These are phyloP conservation scores for Pachyrhizus erosus DNA, from an alignment of 306 rosid species.

Conservation along the genomic window DNA sequence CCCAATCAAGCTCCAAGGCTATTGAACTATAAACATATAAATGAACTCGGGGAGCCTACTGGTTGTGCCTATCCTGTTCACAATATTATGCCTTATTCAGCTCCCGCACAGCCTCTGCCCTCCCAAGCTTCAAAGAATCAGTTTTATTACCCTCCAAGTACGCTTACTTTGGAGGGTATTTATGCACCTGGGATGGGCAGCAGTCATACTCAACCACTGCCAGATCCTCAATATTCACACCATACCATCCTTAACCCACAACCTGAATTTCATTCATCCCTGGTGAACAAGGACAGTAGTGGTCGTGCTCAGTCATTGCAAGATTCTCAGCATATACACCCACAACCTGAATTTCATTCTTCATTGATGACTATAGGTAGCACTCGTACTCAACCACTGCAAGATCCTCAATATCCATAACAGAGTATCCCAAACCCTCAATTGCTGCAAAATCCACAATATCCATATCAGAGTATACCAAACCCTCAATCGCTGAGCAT, in stretches of 20 bases:
- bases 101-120: conserved; percentile 33
- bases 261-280: conserved; percentile 29
- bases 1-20: conserved; percentile 32
- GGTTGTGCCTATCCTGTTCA: conserved; percentile 25
- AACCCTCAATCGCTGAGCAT: conserved; percentile 18
- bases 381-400: conserved; percentile 24
- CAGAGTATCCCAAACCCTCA: conserved; percentile 28
- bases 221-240: conserved; percentile 30
- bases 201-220: background rate
- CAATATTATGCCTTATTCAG: conserved; percentile 13
- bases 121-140: conserved; percentile 42
- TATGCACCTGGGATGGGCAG: conserved; percentile 22
- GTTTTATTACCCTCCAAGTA: conserved; percentile 24
- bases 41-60: conserved; percentile 18
- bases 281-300: conserved; percentile 8
- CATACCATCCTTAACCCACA: conserved; percentile 16
- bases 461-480: background rate
- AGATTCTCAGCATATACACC: conserved; percentile 22
- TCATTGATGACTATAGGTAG: conserved; percentile 13
- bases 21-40: conserved; percentile 33
- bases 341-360: conserved; percentile 35
- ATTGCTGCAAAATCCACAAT: conserved; percentile 18
- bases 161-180: conserved; percentile 29
- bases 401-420: conserved; percentile 31
- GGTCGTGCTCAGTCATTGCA: conserved; percentile 18